Evolutionary conservation across 2,329 filamentous ascomycete genomes (phyloP), one percentile per base, ranked within the genome.

Genomic region (Verticillium dahliae): DNA sequence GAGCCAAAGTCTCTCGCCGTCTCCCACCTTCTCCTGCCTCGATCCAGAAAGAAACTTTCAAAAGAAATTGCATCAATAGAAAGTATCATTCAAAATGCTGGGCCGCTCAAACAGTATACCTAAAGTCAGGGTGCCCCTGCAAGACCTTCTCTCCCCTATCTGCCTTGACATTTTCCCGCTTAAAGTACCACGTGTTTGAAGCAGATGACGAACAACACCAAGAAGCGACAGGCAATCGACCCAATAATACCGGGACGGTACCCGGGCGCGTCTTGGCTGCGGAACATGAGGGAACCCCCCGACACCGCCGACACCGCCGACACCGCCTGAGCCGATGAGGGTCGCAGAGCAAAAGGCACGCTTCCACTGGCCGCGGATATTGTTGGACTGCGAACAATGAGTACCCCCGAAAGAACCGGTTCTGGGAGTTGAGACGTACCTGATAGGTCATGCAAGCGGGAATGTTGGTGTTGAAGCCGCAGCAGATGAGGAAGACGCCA

Each of bases 401-500:
- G 45, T 18, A 52, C 22, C 45, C 15, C 15, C 5, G 15, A n/a
- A 22, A 7, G 14, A 45, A 9, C 15, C 39, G 18, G 10, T 22
- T 10, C n/a, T 31, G 45, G 11, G 10, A 11, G 4, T 10, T 9
- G n/a, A 52, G 35, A 13, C 35, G 35, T 13, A 52, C 45, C 45
- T 52, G 45, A n/a, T 52, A 52, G 45, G 45, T 52, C 45, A 63
- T 60, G 31, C 55, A 58, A 6, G 60, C 60, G 4, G 64, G 63
- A 18, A 62, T 61, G n/a, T 60, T 52, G 14, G 59, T 58, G 33
- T 60, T 13, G 60, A 57, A 6, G 62, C 67, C 1, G 61, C 62
- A 18, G 63, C 61, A 58, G 13, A 65, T 58, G 0, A 92, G 78
- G 72, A 90, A 92, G 0, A 82, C 85, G 0, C 85, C 89, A 0